Base-by-base conservation (phyloP, 2,329 filamentous ascomycete species). In the Elsinoe batatas region DNA sequence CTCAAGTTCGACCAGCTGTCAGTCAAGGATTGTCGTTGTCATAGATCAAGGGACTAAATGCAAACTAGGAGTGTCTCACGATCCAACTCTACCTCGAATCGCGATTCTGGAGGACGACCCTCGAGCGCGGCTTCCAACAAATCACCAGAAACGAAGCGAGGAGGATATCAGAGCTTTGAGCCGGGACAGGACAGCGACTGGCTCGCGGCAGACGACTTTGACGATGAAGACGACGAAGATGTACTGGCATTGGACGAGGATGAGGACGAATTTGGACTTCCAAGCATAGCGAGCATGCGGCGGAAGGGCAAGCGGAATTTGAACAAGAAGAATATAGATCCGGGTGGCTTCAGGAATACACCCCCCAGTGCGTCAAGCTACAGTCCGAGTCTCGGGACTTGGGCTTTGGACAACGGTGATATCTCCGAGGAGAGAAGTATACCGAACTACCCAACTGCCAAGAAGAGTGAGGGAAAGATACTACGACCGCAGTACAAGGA, bases 401-500 rank as follows among this genome's bases (percentile, higher is more conserved):
- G 73, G 72, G 83, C 86, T 58, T 87, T 88, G 22, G 85, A 95
- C 71, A 96, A 91, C 71, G 88, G 88, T 60, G 91, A 97, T 69
- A 96, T 97, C 68, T 90, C 91, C 15, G 87, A 95, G 65, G 91
- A 96, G 71, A 81, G 91, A 59, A 88, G 88, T 20, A 76, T 85
- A 37, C 82, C 88, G 12, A 83, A 82, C 59, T 97, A 97, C 65
- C 91, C 91, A 26, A 85, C 88, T 64, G 83, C 91, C 2, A 91
- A 91, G 71, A 94, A 91, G 71, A 84, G 80, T 59, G 91, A 96
- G 68, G 91, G 89, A 26, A 98, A 98, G 76, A 97, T 97, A 58
- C 75, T 98, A 18, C 83, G 93, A 60, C 93, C 93, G 53, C 93
- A 98, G 70, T 98, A 97, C 71, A 96, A 98, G 71, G 93, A 98